Evolutionary conservation across 2,329 filamentous ascomycete species (phyloP).

Genomic region (Lecanoromycetidae sp.): DNA sequence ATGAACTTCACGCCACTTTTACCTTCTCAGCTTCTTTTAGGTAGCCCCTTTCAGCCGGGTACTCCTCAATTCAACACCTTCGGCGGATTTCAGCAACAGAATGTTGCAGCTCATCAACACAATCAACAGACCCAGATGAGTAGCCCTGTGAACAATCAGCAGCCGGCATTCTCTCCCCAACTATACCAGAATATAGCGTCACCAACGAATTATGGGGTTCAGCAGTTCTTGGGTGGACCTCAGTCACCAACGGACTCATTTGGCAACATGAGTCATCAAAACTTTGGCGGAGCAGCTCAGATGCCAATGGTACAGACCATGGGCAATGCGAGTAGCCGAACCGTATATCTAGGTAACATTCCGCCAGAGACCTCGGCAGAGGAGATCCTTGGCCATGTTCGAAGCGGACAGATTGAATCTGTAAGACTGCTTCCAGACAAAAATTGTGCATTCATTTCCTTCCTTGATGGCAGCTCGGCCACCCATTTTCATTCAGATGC

Average conservation of each 20-base stretch:
- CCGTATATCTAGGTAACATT: conserved; percentile 95
- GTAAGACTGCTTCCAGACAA: conserved; percentile 92
- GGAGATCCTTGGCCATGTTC: conserved; percentile 89
- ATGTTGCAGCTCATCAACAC: conserved; percentile 41
- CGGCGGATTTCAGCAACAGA: conserved; percentile 58
- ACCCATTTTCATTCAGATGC: conserved; percentile 99
- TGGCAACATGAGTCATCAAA: conserved; percentile 48
- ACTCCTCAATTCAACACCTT: conserved; percentile 87
- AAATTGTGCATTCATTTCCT: conserved; percentile 99
- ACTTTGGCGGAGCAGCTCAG: conserved; percentile 55
- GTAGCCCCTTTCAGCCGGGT: conserved; percentile 92
- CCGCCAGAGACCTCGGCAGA: conserved; percentile 95
- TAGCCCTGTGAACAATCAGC: conserved; percentile 63
- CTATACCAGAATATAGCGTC: conserved; percentile 78
- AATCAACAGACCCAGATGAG: conserved; percentile 48
- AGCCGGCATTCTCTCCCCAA: conserved; percentile 58
- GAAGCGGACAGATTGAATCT: conserved; percentile 98
- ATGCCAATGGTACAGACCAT: conserved; percentile 67
- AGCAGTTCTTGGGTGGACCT: conserved; percentile 66
- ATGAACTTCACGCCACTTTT: conserved; percentile 98
- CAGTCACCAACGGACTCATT: conserved; percentile 78
- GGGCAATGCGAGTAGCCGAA: conserved; percentile 74
- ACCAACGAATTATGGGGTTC: conserved; percentile 67
- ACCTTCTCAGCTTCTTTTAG: conserved; percentile 84
- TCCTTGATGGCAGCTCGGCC: conserved; percentile 91